Percentiles rank a stretch among this genome's conserved stretches.
phyloP scores from a whole-genome alignment of 345 rosid species.

The Eucalyptus marginata region DNA sequence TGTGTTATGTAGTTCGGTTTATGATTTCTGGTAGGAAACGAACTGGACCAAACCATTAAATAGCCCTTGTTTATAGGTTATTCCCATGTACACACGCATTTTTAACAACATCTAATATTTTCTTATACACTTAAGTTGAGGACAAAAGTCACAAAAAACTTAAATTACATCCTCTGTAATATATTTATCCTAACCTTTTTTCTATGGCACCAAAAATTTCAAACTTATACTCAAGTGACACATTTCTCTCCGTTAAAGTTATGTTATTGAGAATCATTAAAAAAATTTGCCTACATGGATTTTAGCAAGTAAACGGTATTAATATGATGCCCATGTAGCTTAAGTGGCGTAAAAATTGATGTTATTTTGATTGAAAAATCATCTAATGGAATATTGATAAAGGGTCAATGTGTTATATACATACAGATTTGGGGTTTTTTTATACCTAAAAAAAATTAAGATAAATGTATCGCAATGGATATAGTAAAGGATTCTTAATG shows the following conservation, averaged over 20 bases:
- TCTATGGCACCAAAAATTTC: accelerated
- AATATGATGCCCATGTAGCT: accelerated
- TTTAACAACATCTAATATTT: background rate
- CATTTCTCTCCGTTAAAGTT: background rate
- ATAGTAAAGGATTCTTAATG: background rate
- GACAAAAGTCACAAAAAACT: background rate
- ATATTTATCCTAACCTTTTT: no score
- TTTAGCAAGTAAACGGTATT: accelerated
- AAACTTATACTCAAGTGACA: no score
- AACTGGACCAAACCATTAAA: accelerated
- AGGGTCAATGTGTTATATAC: background rate
- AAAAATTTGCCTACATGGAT: background rate
- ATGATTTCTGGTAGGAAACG: accelerated
- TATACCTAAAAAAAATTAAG: background rate
- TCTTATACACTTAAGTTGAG: no score
- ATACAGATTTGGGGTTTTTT: background rate
- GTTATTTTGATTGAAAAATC: background rate
- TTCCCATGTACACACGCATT: no score
- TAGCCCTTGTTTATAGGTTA: background rate
- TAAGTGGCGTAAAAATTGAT: no score
- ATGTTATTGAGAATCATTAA: no score
- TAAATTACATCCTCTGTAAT: accelerated
- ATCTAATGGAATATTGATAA: accelerated
- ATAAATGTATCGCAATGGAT: accelerated
- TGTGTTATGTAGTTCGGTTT: accelerated